A percentile compares a stretch with the other conserved stretches of the same genome.
These are phyloP conservation scores for Corynascus novoguineensis DNA, from an alignment of 495 filamentous ascomycete species.

Conservation along the genomic window DNA sequence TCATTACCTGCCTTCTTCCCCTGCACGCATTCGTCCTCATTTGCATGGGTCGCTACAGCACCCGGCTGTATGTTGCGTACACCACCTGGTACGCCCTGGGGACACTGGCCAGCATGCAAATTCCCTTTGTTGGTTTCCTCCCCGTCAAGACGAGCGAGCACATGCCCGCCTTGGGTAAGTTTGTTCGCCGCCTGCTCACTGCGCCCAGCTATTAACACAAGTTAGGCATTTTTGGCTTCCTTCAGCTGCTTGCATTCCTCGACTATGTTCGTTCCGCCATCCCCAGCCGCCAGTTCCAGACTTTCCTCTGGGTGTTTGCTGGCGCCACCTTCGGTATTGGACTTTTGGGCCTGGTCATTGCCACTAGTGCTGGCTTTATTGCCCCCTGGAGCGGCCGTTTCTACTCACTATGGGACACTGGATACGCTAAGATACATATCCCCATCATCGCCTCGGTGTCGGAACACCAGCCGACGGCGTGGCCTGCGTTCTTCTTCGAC, in stretches of 20 bases:
- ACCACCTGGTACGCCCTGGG: constrained; percentile 97
- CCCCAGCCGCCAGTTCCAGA: constrained; percentile 90
- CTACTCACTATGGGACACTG: constrained; percentile 99
- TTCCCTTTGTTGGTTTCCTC: constrained; percentile 97
- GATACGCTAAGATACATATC: constrained; percentile 98
- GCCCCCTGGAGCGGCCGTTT: constrained; percentile 98
- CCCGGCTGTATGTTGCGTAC: constrained; percentile 90
- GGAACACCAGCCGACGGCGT: constrained; percentile 99
- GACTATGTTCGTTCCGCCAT: constrained; percentile 83
- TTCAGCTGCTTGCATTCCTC: constrained; percentile 91
- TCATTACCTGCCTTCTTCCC: constrained; percentile 97
- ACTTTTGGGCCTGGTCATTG: constrained; percentile 59
- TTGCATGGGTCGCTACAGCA: constrained; percentile 94
- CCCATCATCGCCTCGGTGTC: constrained; percentile 99
- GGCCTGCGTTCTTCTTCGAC: constrained; percentile 99
- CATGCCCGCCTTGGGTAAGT: constrained; percentile 90
- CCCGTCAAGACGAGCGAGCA: constrained; percentile 96
- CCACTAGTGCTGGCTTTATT: constrained; percentile 84
- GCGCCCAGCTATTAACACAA: not conserved
- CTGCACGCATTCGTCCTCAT: constrained; percentile 93
- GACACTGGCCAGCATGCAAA: constrained; percentile 97
- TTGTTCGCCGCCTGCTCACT: not conserved
- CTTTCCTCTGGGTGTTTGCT: constrained; percentile 70
- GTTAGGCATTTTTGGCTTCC: constrained; percentile 85
- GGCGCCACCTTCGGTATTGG: constrained; percentile 63